Evolutionary conservation across 1,284 basidiomycete genomes (phyloP).

Genomic region (Phaffia rhodozyma): DNA sequence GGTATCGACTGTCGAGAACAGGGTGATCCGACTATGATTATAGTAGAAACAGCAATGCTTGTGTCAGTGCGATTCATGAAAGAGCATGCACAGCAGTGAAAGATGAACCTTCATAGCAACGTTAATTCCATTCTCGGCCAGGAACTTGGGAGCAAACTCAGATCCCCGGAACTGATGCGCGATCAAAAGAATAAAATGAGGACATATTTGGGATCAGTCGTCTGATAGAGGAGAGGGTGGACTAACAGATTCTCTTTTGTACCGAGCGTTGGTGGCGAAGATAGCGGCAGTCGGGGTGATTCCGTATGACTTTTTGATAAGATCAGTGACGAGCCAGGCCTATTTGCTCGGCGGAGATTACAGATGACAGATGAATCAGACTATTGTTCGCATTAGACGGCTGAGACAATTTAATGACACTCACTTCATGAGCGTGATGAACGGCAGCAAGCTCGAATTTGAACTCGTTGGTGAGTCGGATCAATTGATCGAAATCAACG

Average conservation of each 20-base stretch:
- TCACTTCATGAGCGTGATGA: slow-evolving; percentile 65
- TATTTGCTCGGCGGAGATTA: too few species aligned
- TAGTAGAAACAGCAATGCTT: not conserved
- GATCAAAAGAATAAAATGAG: not conserved
- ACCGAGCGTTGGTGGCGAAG: slow-evolving; percentile 14
- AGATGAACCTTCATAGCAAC: slow-evolving; percentile 69
- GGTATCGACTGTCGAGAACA: slow-evolving; percentile 52
- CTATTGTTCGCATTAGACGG: too few species aligned
- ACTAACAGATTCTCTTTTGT: slow-evolving; percentile 14
- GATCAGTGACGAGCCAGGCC: slow-evolving; percentile 67
- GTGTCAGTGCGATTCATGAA: too few species aligned
- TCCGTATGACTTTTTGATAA: slow-evolving; percentile 62
- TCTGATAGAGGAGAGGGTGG: not conserved
- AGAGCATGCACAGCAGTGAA: slow-evolving; percentile 45
- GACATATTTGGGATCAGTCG: too few species aligned
- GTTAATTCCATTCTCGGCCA: slow-evolving; percentile 58
- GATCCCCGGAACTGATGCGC: slow-evolving; percentile 51
- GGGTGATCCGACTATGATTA: slow-evolving; percentile 54
- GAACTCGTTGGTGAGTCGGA: slow-evolving; percentile 66
- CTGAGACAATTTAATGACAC: too few species aligned
- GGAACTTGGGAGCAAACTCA: slow-evolving; percentile 69
- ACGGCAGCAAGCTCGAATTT: slow-evolving; percentile 48
- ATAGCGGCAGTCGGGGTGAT: slow-evolving; percentile 53
- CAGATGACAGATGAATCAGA: too few species aligned
- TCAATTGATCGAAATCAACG: slow-evolving; percentile 53